A percentile compares a stretch with the other conserved stretches of the same genome.
These are phyloP conservation scores for Microsporum ferrugineum DNA, from an alignment of 2,329 filamentous ascomycete species.

Conservation along the genomic window DNA sequence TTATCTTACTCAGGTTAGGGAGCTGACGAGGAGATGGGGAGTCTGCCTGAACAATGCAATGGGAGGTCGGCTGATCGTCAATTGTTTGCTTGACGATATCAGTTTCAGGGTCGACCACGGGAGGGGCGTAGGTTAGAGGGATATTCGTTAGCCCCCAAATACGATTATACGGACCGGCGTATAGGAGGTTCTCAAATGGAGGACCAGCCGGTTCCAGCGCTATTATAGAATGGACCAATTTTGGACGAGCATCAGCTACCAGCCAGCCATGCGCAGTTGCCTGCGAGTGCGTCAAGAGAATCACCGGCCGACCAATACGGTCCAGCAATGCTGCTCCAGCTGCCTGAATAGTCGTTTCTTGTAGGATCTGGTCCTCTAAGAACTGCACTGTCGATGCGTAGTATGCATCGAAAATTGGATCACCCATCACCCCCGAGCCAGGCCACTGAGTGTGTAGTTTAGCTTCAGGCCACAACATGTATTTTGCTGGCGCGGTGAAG, in stretches of 20 bases:
- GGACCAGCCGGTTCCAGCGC: constrained; percentile 45
- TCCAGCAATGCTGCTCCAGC: constrained; percentile 27
- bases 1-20: constrained; percentile 38
- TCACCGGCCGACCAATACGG: constrained; percentile 16
- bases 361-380: constrained; percentile 20
- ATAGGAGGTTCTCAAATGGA: constrained; percentile 37
- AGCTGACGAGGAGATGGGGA: constrained; percentile 33
- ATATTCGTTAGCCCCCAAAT: constrained; percentile 39
- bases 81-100: constrained; percentile 20
- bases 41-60: constrained; percentile 29
- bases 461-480: constrained; percentile 26
- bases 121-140: constrained; percentile 38
- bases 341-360: constrained; percentile 23
- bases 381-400: constrained; percentile 31
- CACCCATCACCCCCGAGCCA: constrained; percentile 24
- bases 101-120: constrained; percentile 30
- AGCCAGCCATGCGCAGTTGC: constrained; percentile 35
- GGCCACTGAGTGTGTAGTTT: constrained; percentile 32
- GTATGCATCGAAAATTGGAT: constrained; percentile 21
- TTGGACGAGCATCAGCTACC: constrained; percentile 39
- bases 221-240: constrained; percentile 40
- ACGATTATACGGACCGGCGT: constrained; percentile 23
- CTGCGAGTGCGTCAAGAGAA: constrained; percentile 41
- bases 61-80: constrained; percentile 11
- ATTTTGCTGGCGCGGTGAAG: constrained; percentile 14